Evolutionary conservation across 2,329 filamentous ascomycete species (phyloP), one percentile per base, ranked within the genome.

Genomic region (Aspergillus sojae): DNA sequence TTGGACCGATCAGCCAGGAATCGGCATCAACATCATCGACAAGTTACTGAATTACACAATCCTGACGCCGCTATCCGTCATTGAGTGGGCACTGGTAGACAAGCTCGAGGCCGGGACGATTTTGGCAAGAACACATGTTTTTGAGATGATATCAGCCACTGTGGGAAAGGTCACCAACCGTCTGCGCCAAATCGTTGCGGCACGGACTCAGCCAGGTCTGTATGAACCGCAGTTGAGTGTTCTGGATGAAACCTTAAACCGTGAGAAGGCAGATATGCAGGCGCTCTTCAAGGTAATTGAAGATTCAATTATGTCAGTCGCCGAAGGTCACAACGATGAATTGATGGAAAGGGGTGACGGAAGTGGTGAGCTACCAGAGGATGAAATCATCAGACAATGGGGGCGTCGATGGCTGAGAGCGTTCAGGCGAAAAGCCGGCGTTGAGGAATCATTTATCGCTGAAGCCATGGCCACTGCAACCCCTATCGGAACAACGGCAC

Each of bases 1-100:
- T 82, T 99, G 95, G 95, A 86, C 87, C 54, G 90, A 94, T 36
- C 94, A 99, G 72, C 93, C 94, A 0, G 95, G 95, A 64, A 90
- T 96, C 50, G 95, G 93, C 3, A 88, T 98, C 69, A 92, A 91
- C 70, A 96, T 99, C 71, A 86, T 98, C 63, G 94, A 98, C 82
- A 98, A 98, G 79, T 86, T 99, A 5, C 89, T 99, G 70, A 99
- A 98, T 81, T 99, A 97, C 81, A 94, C 92, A 16, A 97, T 99
- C 71, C 85, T 99, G 41, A 93, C 91, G 10, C 95, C 95, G 0
- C 83, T 89, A 62, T 90, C 89, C 19, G 93, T 99, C 32, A 86
- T 97, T 55, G 89, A 96, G 73, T 99, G 95, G 95, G 92, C 92
- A 0, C 84, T 99, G 14, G 84, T 88, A 36, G 88, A 92, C 65